A percentile compares a stretch with the other conserved stretches of the same genome.
Conservation (phyloP, 164 flowering plant genomes). For the Dillenia suffruticosa region DNA sequence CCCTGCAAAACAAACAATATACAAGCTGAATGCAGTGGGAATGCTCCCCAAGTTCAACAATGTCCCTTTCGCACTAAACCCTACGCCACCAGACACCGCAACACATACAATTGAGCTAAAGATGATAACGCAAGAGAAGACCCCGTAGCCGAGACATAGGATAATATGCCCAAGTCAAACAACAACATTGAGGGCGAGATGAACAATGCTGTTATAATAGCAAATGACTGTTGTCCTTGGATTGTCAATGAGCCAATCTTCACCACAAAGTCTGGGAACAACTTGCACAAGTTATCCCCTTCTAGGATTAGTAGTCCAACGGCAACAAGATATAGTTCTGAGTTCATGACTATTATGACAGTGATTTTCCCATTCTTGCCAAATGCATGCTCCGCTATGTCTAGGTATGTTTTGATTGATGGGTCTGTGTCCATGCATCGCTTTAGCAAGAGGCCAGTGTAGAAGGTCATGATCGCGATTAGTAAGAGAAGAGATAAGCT, state of each 20-base stretch:
- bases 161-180: conserved; percentile 27
- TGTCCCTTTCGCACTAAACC: conserved; percentile 34
- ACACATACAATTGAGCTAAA: conserved; percentile 34
- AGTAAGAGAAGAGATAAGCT: conserved; percentile 37
- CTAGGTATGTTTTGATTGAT: conserved; percentile 45
- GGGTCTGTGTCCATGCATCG: conserved; percentile 50
- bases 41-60: conserved; percentile 32
- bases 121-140: conserved; percentile 35
- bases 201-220: conserved; percentile 31
- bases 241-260: conserved; percentile 16
- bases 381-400: conserved; percentile 66
- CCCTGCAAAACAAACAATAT: conserved; percentile 43
- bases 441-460: conserved; percentile 50
- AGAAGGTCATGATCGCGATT: conserved; percentile 39
- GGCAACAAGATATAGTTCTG: conserved; percentile 64
- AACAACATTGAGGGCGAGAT: conserved; percentile 52
- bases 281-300: conserved; percentile 69
- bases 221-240: conserved; percentile 35
- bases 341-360: conserved; percentile 42
- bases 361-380: conserved; percentile 54
- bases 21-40: conserved; percentile 45
- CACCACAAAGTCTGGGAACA: conserved; percentile 34
- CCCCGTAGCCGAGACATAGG: conserved; percentile 57
- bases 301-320: conserved; percentile 69
- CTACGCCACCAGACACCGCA: conserved; percentile 47